A percentile compares a stretch with the other conserved stretches of the same genome.
These are phyloP conservation scores for Yamadazyma kitorensis DNA, from an alignment of 805 yeast species.

Conservation along the genomic window DNA sequence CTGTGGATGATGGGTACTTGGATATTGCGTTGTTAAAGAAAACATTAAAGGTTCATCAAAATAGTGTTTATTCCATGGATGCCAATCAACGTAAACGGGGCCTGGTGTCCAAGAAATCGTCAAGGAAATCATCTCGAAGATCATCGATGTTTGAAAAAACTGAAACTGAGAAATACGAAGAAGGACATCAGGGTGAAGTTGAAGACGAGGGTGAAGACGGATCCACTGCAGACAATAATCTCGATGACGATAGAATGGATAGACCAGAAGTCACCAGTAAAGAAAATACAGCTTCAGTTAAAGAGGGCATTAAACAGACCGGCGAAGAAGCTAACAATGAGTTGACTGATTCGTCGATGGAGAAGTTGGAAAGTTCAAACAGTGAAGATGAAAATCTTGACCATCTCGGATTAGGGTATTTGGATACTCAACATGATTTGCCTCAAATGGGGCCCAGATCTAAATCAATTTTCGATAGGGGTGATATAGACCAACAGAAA, in stretches of 20 bases:
- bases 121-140: constrained; percentile 9
- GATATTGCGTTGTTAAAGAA: constrained; percentile 54
- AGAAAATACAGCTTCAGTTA: not conserved
- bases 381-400: constrained; percentile 26
- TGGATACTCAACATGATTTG: constrained; percentile 21
- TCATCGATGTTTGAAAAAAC: constrained; percentile 9
- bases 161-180: not conserved
- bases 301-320: not conserved
- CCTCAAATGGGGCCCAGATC: constrained; percentile 28
- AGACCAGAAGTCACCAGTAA: not conserved
- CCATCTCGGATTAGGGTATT: constrained; percentile 25
- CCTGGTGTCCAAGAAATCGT: constrained; percentile 6
- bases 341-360: constrained; percentile 20
- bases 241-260: not conserved
- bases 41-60: constrained; percentile 31
- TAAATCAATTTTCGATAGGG: constrained; percentile 36
- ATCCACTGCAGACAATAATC: not conserved
- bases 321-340: too few relatives aligned
- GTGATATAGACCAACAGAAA: constrained; percentile 12
- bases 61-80: constrained; percentile 12
- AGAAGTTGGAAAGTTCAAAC: constrained; percentile 18
- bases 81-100: too few relatives aligned
- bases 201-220: constrained; percentile 3
- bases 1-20: constrained; percentile 64
- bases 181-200: not conserved